phyloP scores from a whole-genome alignment of 345 rosid genomes.

The Citrus medica region DNA sequence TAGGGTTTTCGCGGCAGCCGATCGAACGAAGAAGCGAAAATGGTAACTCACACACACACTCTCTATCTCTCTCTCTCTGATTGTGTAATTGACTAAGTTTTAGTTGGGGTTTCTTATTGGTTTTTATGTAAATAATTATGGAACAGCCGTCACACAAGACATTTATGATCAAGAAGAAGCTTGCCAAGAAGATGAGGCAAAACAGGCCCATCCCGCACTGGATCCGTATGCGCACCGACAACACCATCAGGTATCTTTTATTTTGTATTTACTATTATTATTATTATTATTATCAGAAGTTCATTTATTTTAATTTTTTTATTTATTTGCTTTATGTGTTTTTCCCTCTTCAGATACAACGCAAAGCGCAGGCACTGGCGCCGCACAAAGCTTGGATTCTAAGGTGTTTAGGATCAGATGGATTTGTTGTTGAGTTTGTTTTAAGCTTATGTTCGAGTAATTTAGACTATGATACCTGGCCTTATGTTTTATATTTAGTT shows the following conservation, averaged over 20 bases:
- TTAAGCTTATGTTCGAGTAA: not conserved
- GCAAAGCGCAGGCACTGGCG: conserved; percentile 74
- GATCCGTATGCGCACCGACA: conserved; percentile 69
- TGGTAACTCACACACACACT: not conserved
- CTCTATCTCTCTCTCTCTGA: not conserved
- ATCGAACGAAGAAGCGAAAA: conserved; percentile 13
- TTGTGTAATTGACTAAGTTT: not conserved
- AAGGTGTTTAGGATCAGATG: conserved; percentile 14
- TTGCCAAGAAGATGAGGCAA: conserved; percentile 83
- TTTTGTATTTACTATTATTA: no score
- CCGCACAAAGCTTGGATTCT: conserved; percentile 68
- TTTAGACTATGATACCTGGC: conserved; percentile 4
- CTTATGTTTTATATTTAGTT: conserved; percentile 3
- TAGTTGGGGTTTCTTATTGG: not conserved
- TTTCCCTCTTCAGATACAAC: not conserved
- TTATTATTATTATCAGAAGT: no score
- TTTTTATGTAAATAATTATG: not conserved
- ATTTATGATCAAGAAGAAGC: conserved; percentile 71
- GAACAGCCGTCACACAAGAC: conserved; percentile 93
- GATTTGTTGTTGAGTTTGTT: not conserved
- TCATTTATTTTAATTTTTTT: not conserved
- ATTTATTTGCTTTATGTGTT: not conserved
- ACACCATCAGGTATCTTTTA: conserved; percentile 49
- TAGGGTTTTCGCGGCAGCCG: conserved; percentile 3
- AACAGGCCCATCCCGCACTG: conserved; percentile 75